Conservation (phyloP, 192 early-diverging fungal genomes). For the Phycomyces blakesleeanus region DNA sequence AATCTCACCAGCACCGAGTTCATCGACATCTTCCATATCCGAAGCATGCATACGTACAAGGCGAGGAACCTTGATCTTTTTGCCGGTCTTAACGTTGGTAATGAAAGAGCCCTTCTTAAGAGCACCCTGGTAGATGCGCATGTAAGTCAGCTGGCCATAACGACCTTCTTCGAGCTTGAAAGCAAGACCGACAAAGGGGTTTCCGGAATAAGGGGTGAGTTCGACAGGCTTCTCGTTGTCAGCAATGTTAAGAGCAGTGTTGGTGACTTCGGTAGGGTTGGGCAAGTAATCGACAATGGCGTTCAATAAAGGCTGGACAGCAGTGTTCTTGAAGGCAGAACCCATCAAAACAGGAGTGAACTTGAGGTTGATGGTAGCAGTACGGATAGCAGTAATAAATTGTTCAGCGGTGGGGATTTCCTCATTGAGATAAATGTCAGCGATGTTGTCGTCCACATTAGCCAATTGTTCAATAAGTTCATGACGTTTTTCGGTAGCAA, state of each 20-base stretch:
- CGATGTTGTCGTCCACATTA: conserved; percentile 81
- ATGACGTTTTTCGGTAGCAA: conserved; percentile 62
- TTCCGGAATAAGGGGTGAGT: conserved; percentile 59
- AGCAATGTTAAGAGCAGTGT: conserved; percentile 68
- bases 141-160: conserved; percentile 95
- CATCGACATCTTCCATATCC: conserved; percentile 96
- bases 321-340: conserved; percentile 83
- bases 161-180: conserved; percentile 92
- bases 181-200: conserved; percentile 81
- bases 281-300: conserved; percentile 71
- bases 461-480: conserved; percentile 77
- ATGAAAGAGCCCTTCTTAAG: conserved; percentile 85
- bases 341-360: conserved; percentile 86
- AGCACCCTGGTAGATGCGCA: conserved; percentile 94
- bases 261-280: conserved; percentile 65
- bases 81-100: conserved; percentile 84
- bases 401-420: conserved; percentile 64
- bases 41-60: conserved; percentile 98
- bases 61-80: conserved; percentile 92
- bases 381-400: conserved; percentile 70
- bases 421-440: conserved; percentile 78
- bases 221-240: conserved; percentile 58
- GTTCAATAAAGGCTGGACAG: conserved; percentile 72
- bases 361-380: conserved; percentile 71
- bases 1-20: conserved; percentile 92